A percentile compares a stretch with the other conserved stretches of the same genome.
phyloP scores from a whole-genome alignment of 495 filamentous ascomycete genomes.

The Paragyromitra xinjiangensis region DNA sequence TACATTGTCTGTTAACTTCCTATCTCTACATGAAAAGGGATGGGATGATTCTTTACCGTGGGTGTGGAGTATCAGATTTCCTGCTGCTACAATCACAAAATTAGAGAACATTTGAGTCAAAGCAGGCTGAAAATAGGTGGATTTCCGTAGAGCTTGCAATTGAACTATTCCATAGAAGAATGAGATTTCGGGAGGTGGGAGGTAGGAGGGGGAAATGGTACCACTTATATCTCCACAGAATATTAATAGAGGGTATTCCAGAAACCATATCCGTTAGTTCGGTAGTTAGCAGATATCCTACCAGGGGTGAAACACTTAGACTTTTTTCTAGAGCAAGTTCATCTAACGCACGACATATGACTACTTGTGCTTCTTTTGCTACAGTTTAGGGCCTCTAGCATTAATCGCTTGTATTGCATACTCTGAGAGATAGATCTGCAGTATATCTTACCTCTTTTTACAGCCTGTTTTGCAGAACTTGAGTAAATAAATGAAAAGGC shows the following conservation, averaged over 20 bases:
- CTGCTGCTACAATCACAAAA: constrained; percentile 11
- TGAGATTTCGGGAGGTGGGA: neutral
- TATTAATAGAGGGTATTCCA: neutral
- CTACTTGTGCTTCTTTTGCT: neutral
- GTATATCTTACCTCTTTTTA: neutral
- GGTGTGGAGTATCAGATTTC: neutral
- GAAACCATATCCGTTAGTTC: neutral
- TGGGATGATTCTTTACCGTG: neutral
- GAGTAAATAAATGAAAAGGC: neutral
- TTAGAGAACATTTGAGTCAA: constrained; percentile 1
- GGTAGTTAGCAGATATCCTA: neutral
- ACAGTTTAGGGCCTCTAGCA: neutral
- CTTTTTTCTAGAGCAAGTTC: neutral
- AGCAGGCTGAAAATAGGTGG: neutral
- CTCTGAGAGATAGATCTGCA: neutral
- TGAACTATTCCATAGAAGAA: neutral
- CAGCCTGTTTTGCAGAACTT: neutral
- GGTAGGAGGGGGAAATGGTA: neutral
- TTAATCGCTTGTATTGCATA: neutral
- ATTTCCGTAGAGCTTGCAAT: neutral
- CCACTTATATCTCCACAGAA: neutral
- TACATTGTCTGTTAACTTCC: neutral
- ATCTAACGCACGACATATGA: neutral
- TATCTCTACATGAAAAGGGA: neutral
- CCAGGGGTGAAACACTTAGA: neutral